A percentile compares a stretch with the other conserved stretches of the same genome.
phyloP scores from a whole-genome alignment of 768 basidiomycete species.

The Leccinum aurantiacum region DNA sequence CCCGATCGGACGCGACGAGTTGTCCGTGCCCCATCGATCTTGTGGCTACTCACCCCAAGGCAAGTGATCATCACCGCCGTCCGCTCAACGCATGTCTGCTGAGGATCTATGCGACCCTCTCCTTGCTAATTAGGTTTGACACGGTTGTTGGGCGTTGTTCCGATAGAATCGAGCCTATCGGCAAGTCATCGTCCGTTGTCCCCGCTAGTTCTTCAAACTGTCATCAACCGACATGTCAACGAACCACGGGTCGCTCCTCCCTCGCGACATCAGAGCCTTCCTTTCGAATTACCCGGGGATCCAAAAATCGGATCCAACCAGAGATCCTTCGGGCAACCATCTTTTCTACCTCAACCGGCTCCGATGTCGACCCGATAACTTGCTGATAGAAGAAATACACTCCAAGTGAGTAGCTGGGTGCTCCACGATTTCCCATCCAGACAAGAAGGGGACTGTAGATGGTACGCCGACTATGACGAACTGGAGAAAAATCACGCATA shows the following conservation, averaged over 20 bases:
- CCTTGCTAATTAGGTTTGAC: neutral
- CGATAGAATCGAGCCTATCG: constrained; percentile 1
- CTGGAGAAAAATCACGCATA: constrained; percentile 71
- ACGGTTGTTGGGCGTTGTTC: neutral
- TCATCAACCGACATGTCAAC: constrained; percentile 18
- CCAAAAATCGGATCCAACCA: constrained; percentile 7
- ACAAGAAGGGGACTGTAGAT: constrained; percentile 41
- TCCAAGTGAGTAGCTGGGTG: constrained; percentile 41
- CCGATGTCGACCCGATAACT: constrained; percentile 60
- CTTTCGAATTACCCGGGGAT: constrained; percentile 25
- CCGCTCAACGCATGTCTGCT: neutral
- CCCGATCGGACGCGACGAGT: too few relatives aligned
- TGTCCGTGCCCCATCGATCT: neutral
- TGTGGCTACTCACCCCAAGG: constrained; percentile 3
- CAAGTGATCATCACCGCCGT: neutral
- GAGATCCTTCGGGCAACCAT: constrained; percentile 42
- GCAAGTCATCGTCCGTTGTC: constrained; percentile 12
- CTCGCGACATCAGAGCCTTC: constrained; percentile 29
- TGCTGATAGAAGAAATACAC: constrained; percentile 63
- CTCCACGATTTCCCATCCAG: neutral
- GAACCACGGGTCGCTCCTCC: neutral
- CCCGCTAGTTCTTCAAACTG: constrained; percentile 7
- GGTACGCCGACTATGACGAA: constrained; percentile 59
- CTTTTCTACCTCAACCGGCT: constrained; percentile 59
- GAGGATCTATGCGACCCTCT: neutral